These are phyloP conservation scores for Blastobotrys parvus DNA, from an alignment of 805 yeast genomes.

Conservation along the genomic window DNA sequence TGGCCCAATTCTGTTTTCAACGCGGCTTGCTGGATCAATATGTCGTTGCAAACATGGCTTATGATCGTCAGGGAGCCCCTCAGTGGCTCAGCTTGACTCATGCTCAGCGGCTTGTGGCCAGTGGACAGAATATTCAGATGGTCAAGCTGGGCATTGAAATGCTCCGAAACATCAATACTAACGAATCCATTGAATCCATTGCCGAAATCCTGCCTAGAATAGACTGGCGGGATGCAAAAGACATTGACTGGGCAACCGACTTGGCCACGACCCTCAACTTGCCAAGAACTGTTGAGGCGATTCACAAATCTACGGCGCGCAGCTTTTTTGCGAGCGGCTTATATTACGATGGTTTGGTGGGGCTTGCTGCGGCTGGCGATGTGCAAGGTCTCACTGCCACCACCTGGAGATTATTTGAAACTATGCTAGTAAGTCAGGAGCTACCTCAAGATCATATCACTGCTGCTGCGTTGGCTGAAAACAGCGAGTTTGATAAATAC, in stretches of 20 bases:
- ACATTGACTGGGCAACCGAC: conserved; percentile 12
- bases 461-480: conserved; percentile 3
- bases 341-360: conserved; percentile 20
- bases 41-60: conserved; percentile 12
- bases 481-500: conserved; percentile 6
- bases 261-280: conserved; percentile 7
- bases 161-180: conserved; percentile 15
- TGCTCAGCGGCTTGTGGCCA: conserved; percentile 13
- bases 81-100: conserved; percentile 22
- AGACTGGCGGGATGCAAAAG: conserved; percentile 5
- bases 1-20: conserved; percentile 23
- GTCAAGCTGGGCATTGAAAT: conserved; percentile 22
- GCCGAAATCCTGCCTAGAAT: conserved; percentile 12
- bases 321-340: neutral
- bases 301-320: conserved; percentile 11
- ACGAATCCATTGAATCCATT: conserved; percentile 14
- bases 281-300: neutral
- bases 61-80: conserved; percentile 2
- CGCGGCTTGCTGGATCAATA: conserved; percentile 23
- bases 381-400: conserved; percentile 14
- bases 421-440: conserved; percentile 14
- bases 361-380: conserved; percentile 18
- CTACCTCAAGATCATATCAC: conserved; percentile 8
- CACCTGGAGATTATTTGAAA: conserved; percentile 24
- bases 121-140: conserved; percentile 10